Conservation (phyloP, 2,329 filamentous ascomycete species). For the Mycosphaerella sp. region DNA sequence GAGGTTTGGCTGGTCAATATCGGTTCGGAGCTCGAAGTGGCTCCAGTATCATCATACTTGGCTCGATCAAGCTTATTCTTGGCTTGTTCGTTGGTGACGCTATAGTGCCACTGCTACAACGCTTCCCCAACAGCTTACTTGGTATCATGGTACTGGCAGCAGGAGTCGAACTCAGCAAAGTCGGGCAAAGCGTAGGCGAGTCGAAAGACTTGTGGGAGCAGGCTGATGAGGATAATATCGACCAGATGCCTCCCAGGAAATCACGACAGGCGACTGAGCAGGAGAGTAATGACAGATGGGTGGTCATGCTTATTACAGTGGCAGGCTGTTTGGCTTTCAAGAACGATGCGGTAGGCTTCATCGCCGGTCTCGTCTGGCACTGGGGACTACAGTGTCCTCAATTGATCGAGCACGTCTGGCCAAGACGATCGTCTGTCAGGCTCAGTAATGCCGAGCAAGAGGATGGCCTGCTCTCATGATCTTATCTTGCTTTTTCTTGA, state of each 20-base stretch:
- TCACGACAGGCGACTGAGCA: conserved; percentile 54
- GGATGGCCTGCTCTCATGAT: conserved; percentile 12
- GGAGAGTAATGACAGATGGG: conserved; percentile 71
- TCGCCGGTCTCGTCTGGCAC: conserved; percentile 74
- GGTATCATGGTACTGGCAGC: conserved; percentile 87
- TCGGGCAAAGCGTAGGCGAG: conserved; percentile 77
- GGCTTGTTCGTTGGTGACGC: conserved; percentile 69
- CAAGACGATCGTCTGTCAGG: conserved; percentile 17
- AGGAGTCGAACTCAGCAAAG: conserved; percentile 78
- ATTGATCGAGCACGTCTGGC: conserved; percentile 12
- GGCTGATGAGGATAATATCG: conserved; percentile 32
- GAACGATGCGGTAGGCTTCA: conserved; percentile 83
- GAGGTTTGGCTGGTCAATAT: conserved; percentile 83
- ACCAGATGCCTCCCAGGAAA: conserved; percentile 34
- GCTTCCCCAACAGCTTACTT: conserved; percentile 70
- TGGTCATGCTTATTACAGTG: conserved; percentile 82
- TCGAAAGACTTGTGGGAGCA: conserved; percentile 51
- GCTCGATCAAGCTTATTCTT: conserved; percentile 65
- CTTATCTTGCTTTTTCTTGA: too few species aligned
- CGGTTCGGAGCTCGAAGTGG: conserved; percentile 87
- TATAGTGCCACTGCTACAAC: conserved; percentile 61
- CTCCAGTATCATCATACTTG: conserved; percentile 73
- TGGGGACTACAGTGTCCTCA: conserved; percentile 49
- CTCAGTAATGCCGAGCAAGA: conserved; percentile 16
- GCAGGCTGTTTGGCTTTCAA: conserved; percentile 76